Conservation (phyloP, 2,329 filamentous ascomycete species). For the Aspergillus sp. region DNA sequence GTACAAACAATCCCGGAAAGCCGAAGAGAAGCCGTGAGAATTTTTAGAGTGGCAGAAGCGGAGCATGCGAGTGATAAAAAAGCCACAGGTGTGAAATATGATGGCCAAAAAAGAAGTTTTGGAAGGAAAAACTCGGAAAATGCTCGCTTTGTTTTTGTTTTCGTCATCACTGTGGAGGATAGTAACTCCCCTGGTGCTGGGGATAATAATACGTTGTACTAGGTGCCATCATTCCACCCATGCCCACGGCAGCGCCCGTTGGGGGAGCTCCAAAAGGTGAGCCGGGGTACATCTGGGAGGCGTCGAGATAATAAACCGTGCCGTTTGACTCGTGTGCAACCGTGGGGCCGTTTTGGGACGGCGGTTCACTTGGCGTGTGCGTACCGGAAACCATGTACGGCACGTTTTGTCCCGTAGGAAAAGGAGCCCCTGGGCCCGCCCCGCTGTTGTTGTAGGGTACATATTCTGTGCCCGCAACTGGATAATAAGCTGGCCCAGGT, state of each 20-base stretch:
- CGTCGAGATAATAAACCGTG: conserved; percentile 93
- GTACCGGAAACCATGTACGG: conserved; percentile 40
- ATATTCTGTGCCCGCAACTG: conserved; percentile 49
- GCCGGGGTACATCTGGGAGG: conserved; percentile 65
- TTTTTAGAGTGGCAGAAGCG: conserved; percentile 11
- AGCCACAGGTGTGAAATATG: conserved; percentile 21
- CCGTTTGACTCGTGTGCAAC: conserved; percentile 90
- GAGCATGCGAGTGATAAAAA: conserved; percentile 4
- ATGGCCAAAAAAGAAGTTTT: conserved; percentile 27
- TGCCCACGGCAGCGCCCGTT: conserved; percentile 65
- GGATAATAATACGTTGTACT: conserved; percentile 58
- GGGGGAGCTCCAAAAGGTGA: conserved; percentile 57
- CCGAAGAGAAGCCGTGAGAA: conserved; percentile 12
- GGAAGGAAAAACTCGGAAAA: conserved; percentile 17
- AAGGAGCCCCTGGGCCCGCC: conserved; percentile 57
- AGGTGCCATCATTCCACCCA: conserved; percentile 79
- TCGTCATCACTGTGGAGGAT: conserved; percentile 43
- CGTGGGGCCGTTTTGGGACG: conserved; percentile 55
- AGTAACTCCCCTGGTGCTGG: conserved; percentile 68
- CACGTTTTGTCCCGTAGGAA: conserved; percentile 58
- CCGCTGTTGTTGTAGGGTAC: conserved; percentile 48
- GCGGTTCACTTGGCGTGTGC: conserved; percentile 38
- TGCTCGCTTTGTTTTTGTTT: conserved; percentile 5
- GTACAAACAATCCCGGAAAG: conserved; percentile 17
- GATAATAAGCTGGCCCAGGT: conserved; percentile 71